A percentile compares a stretch with the other conserved stretches of the same genome.
Evolutionary conservation across 2,329 filamentous ascomycete genomes (phyloP).

Genomic region (Knufia fluminis): DNA sequence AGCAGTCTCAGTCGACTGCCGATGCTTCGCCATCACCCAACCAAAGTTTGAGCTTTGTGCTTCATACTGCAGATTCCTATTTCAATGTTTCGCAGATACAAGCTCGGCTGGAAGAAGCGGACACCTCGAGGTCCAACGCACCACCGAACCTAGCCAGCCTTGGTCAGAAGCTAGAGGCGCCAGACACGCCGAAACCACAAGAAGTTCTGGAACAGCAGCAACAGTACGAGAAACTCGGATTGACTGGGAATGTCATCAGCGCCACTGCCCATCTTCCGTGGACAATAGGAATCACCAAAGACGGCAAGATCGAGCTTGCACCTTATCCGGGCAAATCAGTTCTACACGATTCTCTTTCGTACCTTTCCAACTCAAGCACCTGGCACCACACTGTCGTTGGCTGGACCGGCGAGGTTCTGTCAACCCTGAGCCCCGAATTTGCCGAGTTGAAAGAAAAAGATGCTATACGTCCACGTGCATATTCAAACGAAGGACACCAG

Average conservation of each 20-base stretch:
- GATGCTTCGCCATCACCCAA: slow-evolving; percentile 21
- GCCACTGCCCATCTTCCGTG: slow-evolving; percentile 56
- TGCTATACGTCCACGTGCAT: neutral
- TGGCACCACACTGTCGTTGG: slow-evolving; percentile 92
- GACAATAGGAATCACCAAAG: slow-evolving; percentile 44
- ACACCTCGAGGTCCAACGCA: neutral
- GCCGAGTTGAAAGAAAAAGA: neutral
- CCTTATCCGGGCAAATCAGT: slow-evolving; percentile 79
- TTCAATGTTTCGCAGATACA: neutral
- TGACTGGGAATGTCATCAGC: slow-evolving; percentile 56
- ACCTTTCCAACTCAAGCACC: slow-evolving; percentile 72
- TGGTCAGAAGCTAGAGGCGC: neutral
- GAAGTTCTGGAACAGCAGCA: neutral
- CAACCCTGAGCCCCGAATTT: slow-evolving; percentile 26
- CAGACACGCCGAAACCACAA: neutral
- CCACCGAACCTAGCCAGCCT: neutral
- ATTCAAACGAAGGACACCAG: neutral
- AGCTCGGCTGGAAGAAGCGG: neutral
- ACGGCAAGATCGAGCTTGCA: slow-evolving; percentile 57
- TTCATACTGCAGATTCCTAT: neutral
- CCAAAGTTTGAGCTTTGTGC: neutral
- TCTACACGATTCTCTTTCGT: slow-evolving; percentile 80
- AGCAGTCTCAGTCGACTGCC: neutral
- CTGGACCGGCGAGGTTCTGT: slow-evolving; percentile 83
- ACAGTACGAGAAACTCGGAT: slow-evolving; percentile 31